Conservation (phyloP, 345 rosid genomes). For the Citrus unshiu region DNA sequence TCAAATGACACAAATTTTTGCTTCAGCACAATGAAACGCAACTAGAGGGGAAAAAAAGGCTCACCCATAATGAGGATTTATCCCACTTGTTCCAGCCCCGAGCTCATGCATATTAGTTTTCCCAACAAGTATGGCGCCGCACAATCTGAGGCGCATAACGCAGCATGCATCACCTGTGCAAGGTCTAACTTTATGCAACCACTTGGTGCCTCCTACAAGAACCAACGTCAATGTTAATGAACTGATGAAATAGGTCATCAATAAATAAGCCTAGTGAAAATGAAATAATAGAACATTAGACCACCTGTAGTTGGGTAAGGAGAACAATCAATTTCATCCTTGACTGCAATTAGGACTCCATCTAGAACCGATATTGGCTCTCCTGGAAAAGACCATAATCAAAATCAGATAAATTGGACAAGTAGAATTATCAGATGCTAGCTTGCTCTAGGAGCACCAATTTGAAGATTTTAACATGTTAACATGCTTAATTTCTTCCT, state of each 20-base stretch:
- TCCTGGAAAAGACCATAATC: slow-evolving; percentile 30
- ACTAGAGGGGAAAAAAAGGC: not conserved
- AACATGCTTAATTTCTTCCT: too few species aligned
- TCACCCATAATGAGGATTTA: slow-evolving; percentile 78
- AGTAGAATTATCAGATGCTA: not conserved
- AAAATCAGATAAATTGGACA: not conserved
- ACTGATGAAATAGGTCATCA: not conserved
- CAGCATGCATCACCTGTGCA: slow-evolving; percentile 58
- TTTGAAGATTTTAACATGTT: too few species aligned
- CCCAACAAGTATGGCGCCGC: slow-evolving; percentile 67
- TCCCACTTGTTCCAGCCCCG: slow-evolving; percentile 78
- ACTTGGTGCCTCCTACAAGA: slow-evolving; percentile 63
- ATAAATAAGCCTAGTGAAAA: not conserved
- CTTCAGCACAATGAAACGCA: not conserved
- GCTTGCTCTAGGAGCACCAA: not conserved
- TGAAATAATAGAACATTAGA: not conserved
- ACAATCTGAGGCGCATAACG: slow-evolving; percentile 49
- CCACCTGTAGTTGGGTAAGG: slow-evolving; percentile 80
- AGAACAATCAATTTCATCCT: slow-evolving; percentile 74
- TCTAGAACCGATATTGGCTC: slow-evolving; percentile 58
- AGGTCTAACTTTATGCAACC: slow-evolving; percentile 57
- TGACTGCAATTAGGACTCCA: slow-evolving; percentile 68
- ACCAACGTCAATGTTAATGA: not conserved
- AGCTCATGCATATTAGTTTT: slow-evolving; percentile 87
- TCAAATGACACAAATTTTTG: not conserved